These are phyloP conservation scores for Aspergillus sclerotialis DNA, from an alignment of 2,329 filamentous ascomycete species.

Conservation along the genomic window DNA sequence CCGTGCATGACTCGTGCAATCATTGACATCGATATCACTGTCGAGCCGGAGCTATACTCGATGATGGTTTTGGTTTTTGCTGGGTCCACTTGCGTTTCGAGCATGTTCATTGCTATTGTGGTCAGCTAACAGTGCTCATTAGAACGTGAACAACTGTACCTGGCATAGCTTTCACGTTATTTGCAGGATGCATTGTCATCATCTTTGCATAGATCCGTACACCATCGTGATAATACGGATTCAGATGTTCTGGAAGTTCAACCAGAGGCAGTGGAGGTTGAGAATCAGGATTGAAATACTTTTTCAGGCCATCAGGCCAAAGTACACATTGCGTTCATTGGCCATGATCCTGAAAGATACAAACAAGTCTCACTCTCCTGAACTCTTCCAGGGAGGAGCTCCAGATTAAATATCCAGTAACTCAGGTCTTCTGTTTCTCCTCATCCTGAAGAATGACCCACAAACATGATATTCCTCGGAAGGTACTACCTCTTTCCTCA, in stretches of 20 bases:
- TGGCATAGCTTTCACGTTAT: constrained; percentile 60
- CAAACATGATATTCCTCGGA: no score
- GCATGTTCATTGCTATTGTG: constrained; percentile 43
- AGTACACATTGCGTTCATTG: constrained; percentile 49
- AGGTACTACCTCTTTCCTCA: no score
- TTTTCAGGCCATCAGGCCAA: constrained; percentile 49
- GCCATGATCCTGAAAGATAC: constrained; percentile 12
- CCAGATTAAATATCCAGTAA: no score
- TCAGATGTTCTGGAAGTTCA: constrained; percentile 52
- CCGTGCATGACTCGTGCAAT: constrained; percentile 47
- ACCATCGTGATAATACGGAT: constrained; percentile 51
- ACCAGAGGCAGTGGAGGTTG: constrained; percentile 55
- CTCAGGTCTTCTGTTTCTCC: no score
- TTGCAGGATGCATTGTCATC: constrained; percentile 58
- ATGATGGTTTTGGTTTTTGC: constrained; percentile 47
- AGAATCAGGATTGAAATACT: constrained; percentile 55
- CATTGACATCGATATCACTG: constrained; percentile 54
- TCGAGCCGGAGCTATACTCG: constrained; percentile 57
- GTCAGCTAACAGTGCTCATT: constrained; percentile 1
- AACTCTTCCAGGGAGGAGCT: no score
- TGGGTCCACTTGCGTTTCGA: constrained; percentile 37
- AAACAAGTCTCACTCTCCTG: not conserved
- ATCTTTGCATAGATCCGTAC: constrained; percentile 61
- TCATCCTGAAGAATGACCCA: no score
- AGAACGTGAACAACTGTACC: constrained; percentile 9